Evolutionary conservation across 768 basidiomycete genomes (phyloP).

Genomic region (Amanita subjunquillea): DNA sequence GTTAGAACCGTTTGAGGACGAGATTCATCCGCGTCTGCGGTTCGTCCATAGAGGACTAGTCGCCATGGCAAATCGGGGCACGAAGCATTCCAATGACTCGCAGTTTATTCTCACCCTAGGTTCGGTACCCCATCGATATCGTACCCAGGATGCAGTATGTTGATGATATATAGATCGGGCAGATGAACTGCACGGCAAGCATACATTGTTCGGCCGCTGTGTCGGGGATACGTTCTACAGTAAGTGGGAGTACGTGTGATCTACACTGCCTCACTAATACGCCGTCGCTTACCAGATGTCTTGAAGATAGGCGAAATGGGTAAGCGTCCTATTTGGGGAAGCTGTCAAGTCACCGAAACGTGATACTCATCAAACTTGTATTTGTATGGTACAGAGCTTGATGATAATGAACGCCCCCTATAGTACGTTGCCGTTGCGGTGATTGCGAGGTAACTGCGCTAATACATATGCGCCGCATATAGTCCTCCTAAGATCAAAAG

Average conservation of each 20-base stretch:
- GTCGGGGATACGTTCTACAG: slow-evolving; percentile 88
- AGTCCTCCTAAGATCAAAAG: slow-evolving; percentile 90
- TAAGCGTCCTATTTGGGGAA: slow-evolving; percentile 22
- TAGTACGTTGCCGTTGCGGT: slow-evolving; percentile 43
- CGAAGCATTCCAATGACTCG: slow-evolving; percentile 83
- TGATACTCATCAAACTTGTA: neutral
- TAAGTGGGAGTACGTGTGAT: slow-evolving; percentile 24
- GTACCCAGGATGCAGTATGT: neutral
- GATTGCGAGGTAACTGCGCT: neutral
- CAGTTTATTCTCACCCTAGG: slow-evolving; percentile 95
- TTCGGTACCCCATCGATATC: slow-evolving; percentile 16
- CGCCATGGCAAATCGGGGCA: slow-evolving; percentile 88
- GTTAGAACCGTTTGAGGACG: slow-evolving; percentile 86
- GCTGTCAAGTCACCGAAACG: neutral
- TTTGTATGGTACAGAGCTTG: slow-evolving; percentile 42
- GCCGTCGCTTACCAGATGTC: slow-evolving; percentile 44
- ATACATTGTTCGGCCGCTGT: slow-evolving; percentile 88
- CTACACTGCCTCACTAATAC: neutral
- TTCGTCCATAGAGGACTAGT: slow-evolving; percentile 87
- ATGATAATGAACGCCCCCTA: slow-evolving; percentile 62
- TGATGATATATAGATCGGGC: slow-evolving; percentile 54
- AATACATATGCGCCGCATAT: neutral
- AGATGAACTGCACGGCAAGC: slow-evolving; percentile 88
- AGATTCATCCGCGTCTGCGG: slow-evolving; percentile 85
- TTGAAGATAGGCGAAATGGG: slow-evolving; percentile 88